These are phyloP conservation scores for Hamigera avellanea DNA, from an alignment of 495 filamentous ascomycete genomes.

Conservation along the genomic window DNA sequence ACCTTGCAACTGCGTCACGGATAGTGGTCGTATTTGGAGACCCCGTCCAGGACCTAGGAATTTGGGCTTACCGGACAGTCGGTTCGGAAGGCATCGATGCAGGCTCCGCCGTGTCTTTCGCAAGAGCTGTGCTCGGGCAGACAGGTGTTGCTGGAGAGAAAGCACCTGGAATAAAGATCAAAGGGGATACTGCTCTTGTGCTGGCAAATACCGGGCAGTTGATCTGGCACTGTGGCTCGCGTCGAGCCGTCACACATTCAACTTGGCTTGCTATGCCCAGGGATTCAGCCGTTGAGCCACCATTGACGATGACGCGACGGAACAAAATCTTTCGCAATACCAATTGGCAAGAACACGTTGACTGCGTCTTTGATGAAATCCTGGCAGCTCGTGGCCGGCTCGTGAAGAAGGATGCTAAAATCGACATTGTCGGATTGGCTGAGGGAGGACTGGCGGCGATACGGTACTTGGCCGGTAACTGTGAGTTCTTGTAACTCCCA, in stretches of 20 bases:
- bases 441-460: slow-evolving; percentile 43
- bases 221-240: slow-evolving; percentile 49
- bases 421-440: slow-evolving; percentile 56
- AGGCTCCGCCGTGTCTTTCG: slow-evolving; percentile 54
- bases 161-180: neutral
- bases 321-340: slow-evolving; percentile 49
- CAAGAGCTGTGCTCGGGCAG: slow-evolving; percentile 33
- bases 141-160: slow-evolving; percentile 6
- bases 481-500: no score
- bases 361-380: slow-evolving; percentile 51
- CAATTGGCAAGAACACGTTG: slow-evolving; percentile 42
- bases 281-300: slow-evolving; percentile 37
- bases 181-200: slow-evolving; percentile 36
- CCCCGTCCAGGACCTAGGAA: slow-evolving; percentile 54
- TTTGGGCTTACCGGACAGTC: slow-evolving; percentile 58
- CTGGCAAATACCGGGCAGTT: slow-evolving; percentile 64
- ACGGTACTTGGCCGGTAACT: slow-evolving; percentile 43
- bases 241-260: slow-evolving; percentile 39
- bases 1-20: slow-evolving; percentile 46
- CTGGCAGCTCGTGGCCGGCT: slow-evolving; percentile 26
- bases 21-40: slow-evolving; percentile 70
- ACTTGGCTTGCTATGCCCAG: slow-evolving; percentile 44
- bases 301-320: slow-evolving; percentile 18
- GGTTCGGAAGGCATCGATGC: slow-evolving; percentile 47
- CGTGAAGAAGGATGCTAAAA: slow-evolving; percentile 28